Evolutionary conservation across 1,284 basidiomycete genomes (phyloP).

Genomic region (Xerocomus amazonicus): DNA sequence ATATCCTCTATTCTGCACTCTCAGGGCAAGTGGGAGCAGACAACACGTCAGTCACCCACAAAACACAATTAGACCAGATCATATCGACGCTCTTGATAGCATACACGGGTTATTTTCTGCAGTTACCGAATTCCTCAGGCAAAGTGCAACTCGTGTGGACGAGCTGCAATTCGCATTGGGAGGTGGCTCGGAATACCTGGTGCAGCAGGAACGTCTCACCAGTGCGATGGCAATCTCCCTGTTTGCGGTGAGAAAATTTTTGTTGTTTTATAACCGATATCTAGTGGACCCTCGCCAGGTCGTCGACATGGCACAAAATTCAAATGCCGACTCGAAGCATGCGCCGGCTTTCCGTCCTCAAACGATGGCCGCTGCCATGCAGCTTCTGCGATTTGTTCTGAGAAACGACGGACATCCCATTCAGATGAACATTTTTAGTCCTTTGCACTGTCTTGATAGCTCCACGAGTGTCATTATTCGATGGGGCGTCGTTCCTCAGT

Average conservation of each 20-base stretch:
- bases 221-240: constrained; percentile 53
- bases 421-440: constrained; percentile 16
- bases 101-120: constrained; percentile 15
- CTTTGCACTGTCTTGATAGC: constrained; percentile 37
- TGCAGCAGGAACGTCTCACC: constrained; percentile 40
- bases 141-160: constrained; percentile 14
- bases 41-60: constrained; percentile 18
- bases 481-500: constrained; percentile 52
- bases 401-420: constrained; percentile 16
- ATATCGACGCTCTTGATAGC: constrained; percentile 13
- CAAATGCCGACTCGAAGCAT: background rate
- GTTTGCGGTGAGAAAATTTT: constrained; percentile 44
- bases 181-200: constrained; percentile 7
- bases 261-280: background rate
- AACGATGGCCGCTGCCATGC: constrained; percentile 42
- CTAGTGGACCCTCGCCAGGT: constrained; percentile 15
- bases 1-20: constrained; percentile 45
- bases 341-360: constrained; percentile 41
- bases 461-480: constrained; percentile 47
- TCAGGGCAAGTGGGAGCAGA: constrained; percentile 13
- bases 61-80: background rate
- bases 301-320: constrained; percentile 13
- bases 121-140: constrained; percentile 24
- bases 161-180: constrained; percentile 7
- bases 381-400: constrained; percentile 44